Percentiles rank a stretch among this genome's conserved stretches.
Evolutionary conservation across 192 early-diverging fungal genomes (phyloP).

Genomic region (Backusella psychrophila): DNA sequence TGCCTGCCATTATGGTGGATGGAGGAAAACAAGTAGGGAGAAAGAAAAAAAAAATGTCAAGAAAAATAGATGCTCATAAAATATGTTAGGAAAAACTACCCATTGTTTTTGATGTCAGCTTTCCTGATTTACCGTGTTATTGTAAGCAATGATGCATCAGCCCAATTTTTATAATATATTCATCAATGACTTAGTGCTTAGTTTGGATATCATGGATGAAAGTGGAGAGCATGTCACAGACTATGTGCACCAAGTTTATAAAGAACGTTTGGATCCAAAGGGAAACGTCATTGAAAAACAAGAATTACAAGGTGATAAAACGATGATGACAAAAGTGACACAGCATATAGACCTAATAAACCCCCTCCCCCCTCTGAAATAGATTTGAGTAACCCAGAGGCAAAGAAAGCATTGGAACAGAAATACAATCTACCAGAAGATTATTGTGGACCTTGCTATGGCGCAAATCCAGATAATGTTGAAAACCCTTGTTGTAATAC

Average conservation of each 20-base stretch:
- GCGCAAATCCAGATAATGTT: slow-evolving; percentile 49
- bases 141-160: slow-evolving; percentile 40
- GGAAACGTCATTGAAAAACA: slow-evolving; percentile 65
- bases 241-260: slow-evolving; percentile 75
- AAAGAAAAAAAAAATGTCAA: too few species aligned
- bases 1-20: slow-evolving; percentile 80
- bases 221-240: slow-evolving; percentile 83
- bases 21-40: slow-evolving; percentile 54
- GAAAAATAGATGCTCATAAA: background rate
- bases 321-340: background rate
- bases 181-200: slow-evolving; percentile 56
- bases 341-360: background rate
- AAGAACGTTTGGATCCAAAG: slow-evolving; percentile 63
- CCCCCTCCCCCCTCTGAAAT: background rate
- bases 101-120: slow-evolving; percentile 86
- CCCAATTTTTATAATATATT: too few species aligned
- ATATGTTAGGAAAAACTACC: slow-evolving; percentile 69
- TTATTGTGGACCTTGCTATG: slow-evolving; percentile 91
- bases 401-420: slow-evolving; percentile 16
- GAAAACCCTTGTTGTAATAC: slow-evolving; percentile 80
- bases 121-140: slow-evolving; percentile 87
- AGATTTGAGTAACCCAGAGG: slow-evolving; percentile 51
- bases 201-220: slow-evolving; percentile 93
- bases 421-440: slow-evolving; percentile 1
- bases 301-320: slow-evolving; percentile 45